phyloP scores from a whole-genome alignment of 768 basidiomycete species.

The Hebeloma cylindrosporum region DNA sequence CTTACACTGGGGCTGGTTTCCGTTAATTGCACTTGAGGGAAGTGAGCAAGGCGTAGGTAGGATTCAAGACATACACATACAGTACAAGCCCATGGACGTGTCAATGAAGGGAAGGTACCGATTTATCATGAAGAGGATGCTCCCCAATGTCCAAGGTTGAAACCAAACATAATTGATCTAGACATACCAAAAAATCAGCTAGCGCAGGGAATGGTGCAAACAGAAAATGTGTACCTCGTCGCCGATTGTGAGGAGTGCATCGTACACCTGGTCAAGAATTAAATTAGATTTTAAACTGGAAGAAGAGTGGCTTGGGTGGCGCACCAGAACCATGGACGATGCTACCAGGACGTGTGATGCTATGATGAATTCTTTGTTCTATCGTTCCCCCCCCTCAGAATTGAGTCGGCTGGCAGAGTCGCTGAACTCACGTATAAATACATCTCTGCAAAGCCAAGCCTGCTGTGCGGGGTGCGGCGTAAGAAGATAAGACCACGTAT shows the following conservation, averaged over 20 bases:
- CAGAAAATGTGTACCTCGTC: conserved; percentile 9
- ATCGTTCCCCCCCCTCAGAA: not conserved
- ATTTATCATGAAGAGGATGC: conserved; percentile 14
- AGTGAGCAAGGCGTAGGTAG: not conserved
- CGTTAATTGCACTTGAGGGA: conserved; percentile 2
- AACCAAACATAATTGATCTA: conserved; percentile 16
- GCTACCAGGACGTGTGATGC: conserved; percentile 9
- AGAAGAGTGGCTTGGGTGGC: too few relatives aligned
- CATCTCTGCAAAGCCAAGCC: conserved; percentile 11
- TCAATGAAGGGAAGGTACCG: conserved; percentile 23
- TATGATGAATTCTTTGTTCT: conserved; percentile 10
- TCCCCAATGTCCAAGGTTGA: conserved; percentile 3
- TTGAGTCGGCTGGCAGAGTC: not conserved
- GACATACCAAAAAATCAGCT: not conserved
- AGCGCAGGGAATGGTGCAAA: not conserved
- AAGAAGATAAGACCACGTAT: not conserved
- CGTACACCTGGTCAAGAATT: conserved; percentile 7
- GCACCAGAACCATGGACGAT: conserved; percentile 10
- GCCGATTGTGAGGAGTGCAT: conserved; percentile 13
- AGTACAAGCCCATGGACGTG: conserved; percentile 13
- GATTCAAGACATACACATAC: conserved; percentile 8
- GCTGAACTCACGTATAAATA: conserved; percentile 13
- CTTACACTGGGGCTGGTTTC: not conserved
- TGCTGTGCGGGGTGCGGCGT: not conserved
- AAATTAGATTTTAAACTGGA: too few relatives aligned